Evolutionary conservation across 805 yeast species (phyloP), one percentile per base, ranked within the genome.

Genomic region (Candida lessepsii): DNA sequence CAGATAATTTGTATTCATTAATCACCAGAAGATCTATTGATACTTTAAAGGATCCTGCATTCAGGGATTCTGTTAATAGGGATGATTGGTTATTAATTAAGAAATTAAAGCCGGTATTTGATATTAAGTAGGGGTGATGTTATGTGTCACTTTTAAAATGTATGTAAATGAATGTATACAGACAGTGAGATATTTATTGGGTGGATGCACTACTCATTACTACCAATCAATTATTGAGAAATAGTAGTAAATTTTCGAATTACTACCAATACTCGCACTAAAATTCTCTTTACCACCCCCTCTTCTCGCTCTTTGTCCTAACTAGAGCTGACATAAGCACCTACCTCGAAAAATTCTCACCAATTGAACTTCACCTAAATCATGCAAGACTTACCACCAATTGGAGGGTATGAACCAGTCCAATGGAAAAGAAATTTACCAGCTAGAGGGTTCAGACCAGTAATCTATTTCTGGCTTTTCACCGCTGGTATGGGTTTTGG

Each of bases 1-100:
- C 79, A 44, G 99, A 93, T 64, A 75, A 78, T 33, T 72, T 93
- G 59, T 93, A 90, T 68, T 91, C 99, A n/a, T 74, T 85, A 70
- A 78, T 93, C 49, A 61, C 93, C 9, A 81, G 99, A 74, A 86
- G 75, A 65, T 86, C 96, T 25, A 90, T 93, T 53, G 97, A 93
- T 62, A 86, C 96, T n/a, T 80, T 93, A 75, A 93, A 93, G 71
- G 99, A 93, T 57, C 95, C 96, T 29, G 97, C 98, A 3, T 93
- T 93, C 81, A 80, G 99, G 67, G 91, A 86, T 54, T 79, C 86
- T 46, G 99, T 93, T 47, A 75, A 91, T 34, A 83, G 96, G 65
- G 95, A 90, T 35, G 99, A 93, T 65, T 93, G 99, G 99, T 59
- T 91, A 45, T 75, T 93, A 62, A 75, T 93, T 57, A 86, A 86